A percentile compares a stretch with the other conserved stretches of the same genome.
These are phyloP conservation scores for Ceratocystis cacaofunesta DNA, from an alignment of 2,329 filamentous ascomycete species.

Conservation along the genomic window DNA sequence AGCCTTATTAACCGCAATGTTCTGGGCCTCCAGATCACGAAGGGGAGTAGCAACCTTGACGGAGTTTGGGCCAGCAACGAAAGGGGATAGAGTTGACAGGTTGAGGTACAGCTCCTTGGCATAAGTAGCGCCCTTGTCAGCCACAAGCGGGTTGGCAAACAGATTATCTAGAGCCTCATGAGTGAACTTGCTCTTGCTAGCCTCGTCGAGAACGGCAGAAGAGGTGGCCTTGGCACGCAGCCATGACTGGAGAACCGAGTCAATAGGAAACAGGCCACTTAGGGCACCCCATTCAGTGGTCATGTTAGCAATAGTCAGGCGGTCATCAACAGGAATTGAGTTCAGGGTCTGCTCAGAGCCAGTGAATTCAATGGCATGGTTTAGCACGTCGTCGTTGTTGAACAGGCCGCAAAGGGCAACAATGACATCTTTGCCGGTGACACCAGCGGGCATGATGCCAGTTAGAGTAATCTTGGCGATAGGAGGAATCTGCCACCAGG, in stretches of 20 bases:
- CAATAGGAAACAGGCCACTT: conserved; percentile 55
- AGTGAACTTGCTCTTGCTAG: conserved; percentile 44
- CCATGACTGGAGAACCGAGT: conserved; percentile 57
- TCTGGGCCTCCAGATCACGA: conserved; percentile 51
- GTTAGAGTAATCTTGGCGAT: conserved; percentile 67
- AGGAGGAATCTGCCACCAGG: conserved; percentile 82
- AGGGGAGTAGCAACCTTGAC: conserved; percentile 78
- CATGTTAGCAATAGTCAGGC: conserved; percentile 68
- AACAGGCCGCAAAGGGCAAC: conserved; percentile 77
- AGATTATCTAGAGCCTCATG: conserved; percentile 62
- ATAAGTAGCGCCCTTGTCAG: conserved; percentile 66
- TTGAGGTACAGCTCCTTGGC: conserved; percentile 73
- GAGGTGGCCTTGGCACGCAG: conserved; percentile 60
- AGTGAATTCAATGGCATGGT: conserved; percentile 79
- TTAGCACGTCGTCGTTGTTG: conserved; percentile 74
- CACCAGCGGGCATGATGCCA: conserved; percentile 59
- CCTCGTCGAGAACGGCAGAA: conserved; percentile 42
- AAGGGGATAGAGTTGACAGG: conserved; percentile 69
- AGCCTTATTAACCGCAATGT: conserved; percentile 68
- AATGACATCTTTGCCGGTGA: conserved; percentile 90
- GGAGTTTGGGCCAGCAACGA: conserved; percentile 75
- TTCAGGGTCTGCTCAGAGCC: conserved; percentile 64
- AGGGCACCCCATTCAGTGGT: conserved; percentile 68
- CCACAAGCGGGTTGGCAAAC: conserved; percentile 47
- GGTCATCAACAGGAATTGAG: conserved; percentile 56